A percentile compares a stretch with the other conserved stretches of the same genome.
phyloP scores from a whole-genome alignment of 805 yeast genomes.

The Myxozyma mucilagina region DNA sequence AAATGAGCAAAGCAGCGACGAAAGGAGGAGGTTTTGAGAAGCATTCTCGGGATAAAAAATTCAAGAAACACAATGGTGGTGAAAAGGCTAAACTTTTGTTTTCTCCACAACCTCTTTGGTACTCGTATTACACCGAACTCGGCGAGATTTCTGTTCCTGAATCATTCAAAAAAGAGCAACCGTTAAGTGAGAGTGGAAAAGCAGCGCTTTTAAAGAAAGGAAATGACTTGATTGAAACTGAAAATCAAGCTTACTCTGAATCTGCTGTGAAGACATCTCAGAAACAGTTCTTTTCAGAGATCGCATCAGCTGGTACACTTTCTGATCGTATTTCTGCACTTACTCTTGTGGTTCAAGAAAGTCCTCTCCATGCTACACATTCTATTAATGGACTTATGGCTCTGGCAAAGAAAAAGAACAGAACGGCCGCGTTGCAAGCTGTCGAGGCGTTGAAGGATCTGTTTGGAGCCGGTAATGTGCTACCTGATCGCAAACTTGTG shows the following conservation, averaged over 20 bases:
- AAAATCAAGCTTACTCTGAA: conserved; percentile 70
- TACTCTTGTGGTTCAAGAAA: conserved; percentile 89
- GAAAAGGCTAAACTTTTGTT: no score
- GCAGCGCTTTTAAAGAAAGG: conserved; percentile 62
- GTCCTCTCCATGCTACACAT: conserved; percentile 85
- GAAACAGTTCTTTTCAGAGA: conserved; percentile 82
- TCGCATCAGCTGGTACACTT: conserved; percentile 87
- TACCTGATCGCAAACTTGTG: conserved; percentile 74
- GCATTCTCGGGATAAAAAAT: no score
- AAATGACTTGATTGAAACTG: conserved; percentile 61
- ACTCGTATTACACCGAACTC: no score
- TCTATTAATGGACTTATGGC: conserved; percentile 75
- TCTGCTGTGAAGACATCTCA: conserved; percentile 76
- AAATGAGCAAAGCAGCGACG: no score
- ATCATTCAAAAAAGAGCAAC: no score
- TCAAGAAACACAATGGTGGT: no score
- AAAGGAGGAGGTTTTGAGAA: no score
- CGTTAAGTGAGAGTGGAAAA: background rate
- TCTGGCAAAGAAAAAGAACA: conserved; percentile 85
- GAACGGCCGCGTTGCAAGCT: conserved; percentile 90
- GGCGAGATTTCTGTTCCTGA: no score
- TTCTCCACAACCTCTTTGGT: no score
- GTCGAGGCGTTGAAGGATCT: conserved; percentile 88
- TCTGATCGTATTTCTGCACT: conserved; percentile 94
- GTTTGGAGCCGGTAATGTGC: conserved; percentile 76